Evolutionary conservation across 495 filamentous ascomycete genomes (phyloP).

Genomic region (Glarea lozoyensis): DNA sequence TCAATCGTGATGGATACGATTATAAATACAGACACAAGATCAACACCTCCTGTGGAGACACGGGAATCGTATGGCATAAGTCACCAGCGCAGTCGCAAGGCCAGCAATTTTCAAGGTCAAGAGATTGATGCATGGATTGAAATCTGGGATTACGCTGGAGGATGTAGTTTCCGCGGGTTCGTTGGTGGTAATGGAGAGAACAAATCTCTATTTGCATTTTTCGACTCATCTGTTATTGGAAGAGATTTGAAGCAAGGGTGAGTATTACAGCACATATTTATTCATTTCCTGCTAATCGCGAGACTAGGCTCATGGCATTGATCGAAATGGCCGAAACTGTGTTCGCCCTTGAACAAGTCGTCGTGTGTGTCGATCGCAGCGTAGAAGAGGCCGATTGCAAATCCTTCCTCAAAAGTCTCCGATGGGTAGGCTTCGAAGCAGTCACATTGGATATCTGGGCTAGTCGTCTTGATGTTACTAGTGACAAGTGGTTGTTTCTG

Average conservation of each 20-base stretch:
- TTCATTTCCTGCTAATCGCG: constrained; percentile 16
- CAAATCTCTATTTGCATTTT: constrained; percentile 80
- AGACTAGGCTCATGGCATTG: constrained; percentile 69
- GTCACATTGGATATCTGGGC: constrained; percentile 71
- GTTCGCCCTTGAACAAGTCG: constrained; percentile 65
- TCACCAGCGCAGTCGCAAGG: constrained; percentile 14
- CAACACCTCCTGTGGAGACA: constrained; percentile 20
- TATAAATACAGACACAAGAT: constrained; percentile 10
- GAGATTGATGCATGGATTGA: constrained; percentile 52
- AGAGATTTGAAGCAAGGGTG: constrained; percentile 85
- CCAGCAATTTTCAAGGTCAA: constrained; percentile 10
- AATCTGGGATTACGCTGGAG: constrained; percentile 82
- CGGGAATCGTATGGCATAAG: constrained; percentile 21
- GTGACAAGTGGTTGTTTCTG: constrained; percentile 74
- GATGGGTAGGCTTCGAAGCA: constrained; percentile 87
- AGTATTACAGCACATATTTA: constrained; percentile 26
- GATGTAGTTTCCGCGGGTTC: constrained; percentile 76
- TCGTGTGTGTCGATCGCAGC: constrained; percentile 69
- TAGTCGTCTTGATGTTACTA: constrained; percentile 43
- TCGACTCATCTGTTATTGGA: constrained; percentile 57
- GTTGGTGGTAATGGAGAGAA: constrained; percentile 54
- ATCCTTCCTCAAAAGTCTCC: constrained; percentile 65
- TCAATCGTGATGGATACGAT: constrained; percentile 63
- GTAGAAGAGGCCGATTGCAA: constrained; percentile 48
- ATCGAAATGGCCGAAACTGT: constrained; percentile 75